Evolutionary conservation across 73 alveolate species (phyloP).

Genomic region (Blepharisma japonicum): DNA sequence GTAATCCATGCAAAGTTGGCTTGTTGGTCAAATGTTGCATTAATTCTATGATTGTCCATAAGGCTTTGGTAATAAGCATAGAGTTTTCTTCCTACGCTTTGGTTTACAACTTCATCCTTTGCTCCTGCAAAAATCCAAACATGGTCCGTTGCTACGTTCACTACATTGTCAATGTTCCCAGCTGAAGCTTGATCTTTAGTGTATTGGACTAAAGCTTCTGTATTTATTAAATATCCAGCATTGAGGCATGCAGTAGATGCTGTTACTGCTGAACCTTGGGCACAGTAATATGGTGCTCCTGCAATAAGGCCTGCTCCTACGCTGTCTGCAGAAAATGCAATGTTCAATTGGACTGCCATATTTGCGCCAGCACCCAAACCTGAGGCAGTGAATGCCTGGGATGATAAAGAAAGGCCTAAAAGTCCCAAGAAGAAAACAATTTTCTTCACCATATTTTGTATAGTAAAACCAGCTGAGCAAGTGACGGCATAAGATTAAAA

Average conservation of each 20-base stretch:
- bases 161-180: background rate
- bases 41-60: background rate
- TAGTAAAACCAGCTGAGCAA: too few relatives aligned
- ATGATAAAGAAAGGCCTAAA: background rate
- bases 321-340: slow-evolving; percentile 25
- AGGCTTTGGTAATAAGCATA: background rate
- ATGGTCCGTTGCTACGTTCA: background rate
- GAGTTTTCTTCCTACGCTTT: background rate
- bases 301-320: slow-evolving; percentile 47
- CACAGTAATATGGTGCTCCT: slow-evolving; percentile 46
- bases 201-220: background rate
- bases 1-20: slow-evolving; percentile 47
- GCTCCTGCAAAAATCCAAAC: slow-evolving; percentile 5
- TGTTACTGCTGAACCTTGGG: slow-evolving; percentile 31
- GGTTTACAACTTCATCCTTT: background rate
- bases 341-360: slow-evolving; percentile 49
- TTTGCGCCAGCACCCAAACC: slow-evolving; percentile 45
- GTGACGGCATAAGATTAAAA: too few relatives aligned
- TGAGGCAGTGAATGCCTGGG: slow-evolving; percentile 33
- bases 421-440: too few relatives aligned
- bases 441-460: too few relatives aligned
- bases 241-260: slow-evolving; percentile 38
- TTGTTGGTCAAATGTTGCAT: background rate
- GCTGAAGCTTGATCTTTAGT: background rate
- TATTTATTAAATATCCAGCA: slow-evolving; percentile 1